Conservation (phyloP, 2,329 filamentous ascomycete genomes). For the Trichoderma sp. region DNA sequence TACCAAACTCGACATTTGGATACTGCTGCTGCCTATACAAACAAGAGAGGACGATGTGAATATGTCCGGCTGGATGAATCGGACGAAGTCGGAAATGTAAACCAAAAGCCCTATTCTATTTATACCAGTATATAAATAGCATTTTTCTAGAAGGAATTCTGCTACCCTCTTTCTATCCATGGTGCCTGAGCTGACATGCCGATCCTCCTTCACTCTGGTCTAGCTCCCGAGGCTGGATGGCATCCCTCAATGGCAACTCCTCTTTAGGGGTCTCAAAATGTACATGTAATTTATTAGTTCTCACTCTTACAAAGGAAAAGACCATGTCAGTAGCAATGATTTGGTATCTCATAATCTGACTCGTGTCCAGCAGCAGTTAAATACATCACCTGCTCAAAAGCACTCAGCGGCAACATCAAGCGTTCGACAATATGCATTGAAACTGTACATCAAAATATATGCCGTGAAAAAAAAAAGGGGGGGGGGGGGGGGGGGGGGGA, state of each 20-base stretch:
- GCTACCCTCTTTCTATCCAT: neutral
- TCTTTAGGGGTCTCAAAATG: neutral
- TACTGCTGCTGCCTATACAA: neutral
- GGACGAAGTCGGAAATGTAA: neutral
- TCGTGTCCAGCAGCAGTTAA: neutral
- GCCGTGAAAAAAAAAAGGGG: neutral
- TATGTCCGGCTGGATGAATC: neutral
- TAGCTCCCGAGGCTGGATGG: neutral
- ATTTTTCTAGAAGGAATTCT: neutral
- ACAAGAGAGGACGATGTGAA: too few species aligned
- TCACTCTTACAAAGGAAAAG: neutral
- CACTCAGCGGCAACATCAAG: neutral
- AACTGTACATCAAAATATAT: slow-evolving; percentile 2
- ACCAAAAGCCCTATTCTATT: neutral
- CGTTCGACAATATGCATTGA: neutral
- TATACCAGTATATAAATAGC: neutral
- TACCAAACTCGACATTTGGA: neutral
- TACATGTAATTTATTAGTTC: neutral
- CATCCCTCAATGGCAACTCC: neutral
- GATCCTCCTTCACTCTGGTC: neutral
- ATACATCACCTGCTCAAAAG: neutral
- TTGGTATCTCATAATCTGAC: neutral
- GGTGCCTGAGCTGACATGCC: neutral
- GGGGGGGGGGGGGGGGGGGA: neutral
- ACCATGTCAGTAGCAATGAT: neutral